Evolutionary conservation across 208 protist species (phyloP).

Genomic region (Naegleria lovaniensis): DNA sequence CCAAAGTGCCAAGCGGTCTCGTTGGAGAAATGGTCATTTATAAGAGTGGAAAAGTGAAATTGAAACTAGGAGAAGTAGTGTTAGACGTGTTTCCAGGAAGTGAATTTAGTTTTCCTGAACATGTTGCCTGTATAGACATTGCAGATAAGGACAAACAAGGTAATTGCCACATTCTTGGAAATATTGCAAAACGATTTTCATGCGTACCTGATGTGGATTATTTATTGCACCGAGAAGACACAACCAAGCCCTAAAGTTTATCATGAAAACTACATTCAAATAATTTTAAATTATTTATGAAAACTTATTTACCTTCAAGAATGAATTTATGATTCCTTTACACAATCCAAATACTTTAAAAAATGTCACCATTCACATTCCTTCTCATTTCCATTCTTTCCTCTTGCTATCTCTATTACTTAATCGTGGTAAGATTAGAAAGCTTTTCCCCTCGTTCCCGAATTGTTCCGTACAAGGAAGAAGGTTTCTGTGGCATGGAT

Average conservation of each 20-base stretch:
- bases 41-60: constrained; percentile 15
- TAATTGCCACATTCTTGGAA: neutral
- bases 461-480: neutral
- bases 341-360: too few relatives aligned
- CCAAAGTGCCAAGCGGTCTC: neutral
- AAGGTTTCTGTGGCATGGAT: neutral
- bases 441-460: neutral
- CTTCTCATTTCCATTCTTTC: neutral
- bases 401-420: neutral
- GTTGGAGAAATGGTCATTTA: constrained; percentile 25
- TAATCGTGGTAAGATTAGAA: neutral
- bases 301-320: too few relatives aligned
- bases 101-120: constrained; percentile 7
- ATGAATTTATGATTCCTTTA: too few relatives aligned
- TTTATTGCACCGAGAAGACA: neutral
- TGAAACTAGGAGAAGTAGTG: constrained; percentile 19
- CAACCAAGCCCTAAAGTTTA: neutral
- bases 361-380: neutral
- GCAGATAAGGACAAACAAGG: neutral
- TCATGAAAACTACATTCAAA: too few relatives aligned
- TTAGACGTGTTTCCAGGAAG: constrained; percentile 10
- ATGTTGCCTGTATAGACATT: constrained; percentile 8
- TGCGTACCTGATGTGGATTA: constrained; percentile 3
- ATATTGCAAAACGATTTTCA: constrained; percentile 5
- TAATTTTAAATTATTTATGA: too few relatives aligned